These are phyloP conservation scores for Saccharum hybrid DNA, from an alignment of 202 grass and related monocot genomes.

Conservation along the genomic window DNA sequence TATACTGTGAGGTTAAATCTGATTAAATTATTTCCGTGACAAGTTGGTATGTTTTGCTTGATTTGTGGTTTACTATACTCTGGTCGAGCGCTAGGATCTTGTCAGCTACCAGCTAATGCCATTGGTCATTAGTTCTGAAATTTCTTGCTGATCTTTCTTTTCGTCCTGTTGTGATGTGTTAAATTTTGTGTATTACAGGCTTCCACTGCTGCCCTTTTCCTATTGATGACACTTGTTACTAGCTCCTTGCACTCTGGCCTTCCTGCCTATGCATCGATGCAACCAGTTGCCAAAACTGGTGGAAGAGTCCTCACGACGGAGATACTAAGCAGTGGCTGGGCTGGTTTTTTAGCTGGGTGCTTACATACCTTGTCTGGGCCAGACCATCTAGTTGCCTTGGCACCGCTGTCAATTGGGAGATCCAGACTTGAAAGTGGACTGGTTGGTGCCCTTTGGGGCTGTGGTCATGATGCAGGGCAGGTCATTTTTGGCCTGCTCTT, in stretches of 20 bases:
- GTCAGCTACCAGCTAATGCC: conserved; percentile 5
- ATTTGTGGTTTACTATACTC: background rate
- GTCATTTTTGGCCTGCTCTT: conserved; percentile 95
- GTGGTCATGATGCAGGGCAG: conserved; percentile 95
- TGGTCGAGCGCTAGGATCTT: background rate
- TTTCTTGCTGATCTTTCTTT: background rate
- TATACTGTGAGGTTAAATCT: background rate
- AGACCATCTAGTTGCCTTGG: conserved; percentile 93
- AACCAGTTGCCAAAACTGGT: conserved; percentile 51
- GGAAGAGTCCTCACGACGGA: conserved; percentile 62
- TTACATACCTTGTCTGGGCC: conserved; percentile 98
- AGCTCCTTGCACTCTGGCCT: conserved; percentile 53
- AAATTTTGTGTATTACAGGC: conserved; percentile 47
- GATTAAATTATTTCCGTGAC: conserved; percentile 1
- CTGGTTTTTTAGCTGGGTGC: conserved; percentile 93
- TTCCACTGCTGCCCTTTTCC: conserved; percentile 55
- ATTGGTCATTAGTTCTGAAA: background rate
- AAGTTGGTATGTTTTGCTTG: background rate
- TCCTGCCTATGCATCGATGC: conserved; percentile 56
- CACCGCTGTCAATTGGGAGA: conserved; percentile 86
- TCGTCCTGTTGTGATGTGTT: conserved; percentile 8
- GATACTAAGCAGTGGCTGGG: conserved; percentile 84
- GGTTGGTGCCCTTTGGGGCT: conserved; percentile 97
- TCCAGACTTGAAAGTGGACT: conserved; percentile 82
- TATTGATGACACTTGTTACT: conserved; percentile 51